A percentile compares a stretch with the other conserved stretches of the same genome.
Conservation (phyloP, 2,329 filamentous ascomycete genomes). For the Fusarium succisae region DNA sequence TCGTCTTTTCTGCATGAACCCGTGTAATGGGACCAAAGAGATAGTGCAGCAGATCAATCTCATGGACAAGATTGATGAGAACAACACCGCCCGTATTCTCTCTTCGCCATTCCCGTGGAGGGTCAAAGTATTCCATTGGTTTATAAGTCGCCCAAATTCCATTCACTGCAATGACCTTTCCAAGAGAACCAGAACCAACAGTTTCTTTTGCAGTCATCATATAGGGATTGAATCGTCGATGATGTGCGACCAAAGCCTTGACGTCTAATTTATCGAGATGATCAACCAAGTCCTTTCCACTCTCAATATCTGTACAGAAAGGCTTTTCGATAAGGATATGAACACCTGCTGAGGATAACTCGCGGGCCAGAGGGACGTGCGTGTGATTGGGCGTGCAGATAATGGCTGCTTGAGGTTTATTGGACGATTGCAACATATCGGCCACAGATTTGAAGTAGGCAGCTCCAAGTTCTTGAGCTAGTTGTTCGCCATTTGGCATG, state of each 20-base stretch:
- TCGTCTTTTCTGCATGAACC: constrained; percentile 60
- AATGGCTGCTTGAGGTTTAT: constrained; percentile 62
- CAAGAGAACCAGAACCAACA: constrained; percentile 53
- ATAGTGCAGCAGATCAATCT: constrained; percentile 66
- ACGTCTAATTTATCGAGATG: constrained; percentile 43
- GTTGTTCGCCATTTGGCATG: constrained; percentile 24
- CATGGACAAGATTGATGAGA: constrained; percentile 69
- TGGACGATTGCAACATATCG: constrained; percentile 52
- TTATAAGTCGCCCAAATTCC: constrained; percentile 65
- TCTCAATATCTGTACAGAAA: constrained; percentile 53
- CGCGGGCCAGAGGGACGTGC: constrained; percentile 60
- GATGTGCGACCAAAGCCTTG: constrained; percentile 66
- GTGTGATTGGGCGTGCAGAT: constrained; percentile 69
- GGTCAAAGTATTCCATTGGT: constrained; percentile 59
- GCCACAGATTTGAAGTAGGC: constrained; percentile 48
- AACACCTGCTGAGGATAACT: constrained; percentile 58
- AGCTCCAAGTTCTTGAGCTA: constrained; percentile 37
- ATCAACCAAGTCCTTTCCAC: constrained; percentile 46
- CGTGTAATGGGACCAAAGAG: constrained; percentile 62
- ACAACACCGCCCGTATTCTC: constrained; percentile 57
- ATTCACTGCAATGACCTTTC: constrained; percentile 60
- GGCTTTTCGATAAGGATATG: constrained; percentile 68
- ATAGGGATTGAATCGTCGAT: constrained; percentile 68
- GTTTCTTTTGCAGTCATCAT: constrained; percentile 59
- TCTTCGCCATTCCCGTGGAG: constrained; percentile 59